Evolutionary conservation across 768 basidiomycete genomes (phyloP).

Genomic region (Rhodotorula sphaerocarpa): DNA sequence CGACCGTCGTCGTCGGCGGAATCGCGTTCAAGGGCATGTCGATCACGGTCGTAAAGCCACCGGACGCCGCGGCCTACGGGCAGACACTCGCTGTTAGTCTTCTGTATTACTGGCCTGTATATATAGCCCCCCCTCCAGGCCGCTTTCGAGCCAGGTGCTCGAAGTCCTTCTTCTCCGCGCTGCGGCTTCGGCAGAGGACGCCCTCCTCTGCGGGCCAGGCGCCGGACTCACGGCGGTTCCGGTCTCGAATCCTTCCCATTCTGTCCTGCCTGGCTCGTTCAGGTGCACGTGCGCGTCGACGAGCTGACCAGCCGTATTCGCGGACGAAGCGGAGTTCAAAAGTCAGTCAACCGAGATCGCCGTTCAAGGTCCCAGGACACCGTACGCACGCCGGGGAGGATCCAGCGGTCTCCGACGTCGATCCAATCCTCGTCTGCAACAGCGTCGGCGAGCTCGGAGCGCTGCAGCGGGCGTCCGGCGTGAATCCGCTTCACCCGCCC

Average conservation of each 20-base stretch:
- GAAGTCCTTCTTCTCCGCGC: too few relatives aligned
- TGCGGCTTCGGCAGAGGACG: neutral
- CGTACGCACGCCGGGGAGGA: constrained; percentile 56
- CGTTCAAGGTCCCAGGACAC: neutral
- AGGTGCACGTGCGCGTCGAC: constrained; percentile 40
- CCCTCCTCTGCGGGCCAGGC: too few relatives aligned
- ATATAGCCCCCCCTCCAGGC: too few relatives aligned
- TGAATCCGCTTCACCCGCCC: constrained; percentile 58
- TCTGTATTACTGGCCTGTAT: neutral
- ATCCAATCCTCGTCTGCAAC: constrained; percentile 40
- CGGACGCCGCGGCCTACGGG: constrained; percentile 65
- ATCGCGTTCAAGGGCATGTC: constrained; percentile 99
- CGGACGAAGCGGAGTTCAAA: too few relatives aligned
- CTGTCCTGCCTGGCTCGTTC: constrained; percentile 38
- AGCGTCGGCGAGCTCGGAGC: constrained; percentile 33
- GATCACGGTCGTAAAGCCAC: constrained; percentile 88
- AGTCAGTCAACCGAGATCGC: too few relatives aligned
- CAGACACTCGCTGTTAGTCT: neutral
- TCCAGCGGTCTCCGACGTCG: constrained; percentile 50
- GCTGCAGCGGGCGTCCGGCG: constrained; percentile 13
- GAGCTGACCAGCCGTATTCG: constrained; percentile 12
- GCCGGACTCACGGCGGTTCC: constrained; percentile 30
- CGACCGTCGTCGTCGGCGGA: constrained; percentile 82
- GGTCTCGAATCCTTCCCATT: constrained; percentile 37
- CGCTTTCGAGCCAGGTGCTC: rapidly evolving